Conservation (phyloP, 2,329 filamentous ascomycete species). For the Ascochyta pisi region DNA sequence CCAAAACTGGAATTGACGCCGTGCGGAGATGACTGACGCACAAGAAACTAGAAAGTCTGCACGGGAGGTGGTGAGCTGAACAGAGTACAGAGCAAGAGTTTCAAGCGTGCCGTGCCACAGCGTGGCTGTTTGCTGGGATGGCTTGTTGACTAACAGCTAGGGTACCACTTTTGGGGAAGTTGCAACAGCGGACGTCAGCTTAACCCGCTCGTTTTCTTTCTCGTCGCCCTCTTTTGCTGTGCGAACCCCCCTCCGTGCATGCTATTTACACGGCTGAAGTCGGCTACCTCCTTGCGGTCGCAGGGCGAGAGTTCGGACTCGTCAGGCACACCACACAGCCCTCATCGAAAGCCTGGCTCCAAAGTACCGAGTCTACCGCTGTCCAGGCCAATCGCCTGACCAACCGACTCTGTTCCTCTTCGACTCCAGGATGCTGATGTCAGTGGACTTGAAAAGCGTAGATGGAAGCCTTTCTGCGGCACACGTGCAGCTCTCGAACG, state of each 20-base stretch:
- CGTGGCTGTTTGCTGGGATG: conserved; percentile 27
- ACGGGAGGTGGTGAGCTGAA: not conserved
- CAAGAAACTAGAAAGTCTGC: not conserved
- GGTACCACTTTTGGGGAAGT: conserved; percentile 28
- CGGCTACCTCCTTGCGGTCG: not conserved
- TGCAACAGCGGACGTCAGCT: conserved; percentile 7
- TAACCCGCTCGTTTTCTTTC: conserved; percentile 10
- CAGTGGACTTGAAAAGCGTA: not conserved
- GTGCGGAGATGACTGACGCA: no score
- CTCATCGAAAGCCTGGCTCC: not conserved
- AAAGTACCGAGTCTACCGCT: not conserved
- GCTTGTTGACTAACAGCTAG: conserved; percentile 29
- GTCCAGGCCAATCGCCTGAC: not conserved
- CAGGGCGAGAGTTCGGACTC: not conserved
- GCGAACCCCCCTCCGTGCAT: not conserved
- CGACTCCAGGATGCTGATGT: not conserved
- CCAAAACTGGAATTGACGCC: not conserved
- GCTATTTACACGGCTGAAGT: not conserved
- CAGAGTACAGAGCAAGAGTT: not conserved
- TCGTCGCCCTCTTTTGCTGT: not conserved
- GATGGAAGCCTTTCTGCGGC: not conserved
- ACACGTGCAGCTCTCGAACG: not conserved
- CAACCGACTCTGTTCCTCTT: not conserved
- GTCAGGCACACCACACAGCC: not conserved
- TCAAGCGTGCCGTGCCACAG: conserved; percentile 11